phyloP scores from a whole-genome alignment of 306 rosid species.

The Prunus padus region DNA sequence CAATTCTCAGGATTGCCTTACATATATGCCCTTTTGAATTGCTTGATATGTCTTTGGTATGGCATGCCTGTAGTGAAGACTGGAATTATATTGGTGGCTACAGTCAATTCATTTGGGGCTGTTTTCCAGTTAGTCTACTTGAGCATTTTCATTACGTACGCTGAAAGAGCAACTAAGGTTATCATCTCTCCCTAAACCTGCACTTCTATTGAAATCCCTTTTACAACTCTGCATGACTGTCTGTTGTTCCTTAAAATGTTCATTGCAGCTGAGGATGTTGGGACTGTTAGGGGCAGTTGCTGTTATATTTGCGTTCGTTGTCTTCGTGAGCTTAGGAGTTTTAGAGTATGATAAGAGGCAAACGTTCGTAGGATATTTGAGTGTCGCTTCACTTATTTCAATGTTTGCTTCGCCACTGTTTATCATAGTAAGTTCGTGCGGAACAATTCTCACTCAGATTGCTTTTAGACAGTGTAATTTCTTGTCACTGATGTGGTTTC shows the following conservation, averaged over 20 bases:
- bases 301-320: slow-evolving; percentile 21
- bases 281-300: slow-evolving; percentile 28
- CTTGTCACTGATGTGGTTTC: background rate
- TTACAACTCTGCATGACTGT: background rate
- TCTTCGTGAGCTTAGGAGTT: slow-evolving; percentile 19
- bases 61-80: slow-evolving; percentile 27
- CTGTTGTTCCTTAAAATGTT: background rate
- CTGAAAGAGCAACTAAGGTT: slow-evolving; percentile 30
- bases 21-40: slow-evolving; percentile 36
- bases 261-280: slow-evolving; percentile 37
- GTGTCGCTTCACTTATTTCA: slow-evolving; percentile 39
- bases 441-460: background rate
- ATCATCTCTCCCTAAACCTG: background rate
- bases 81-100: slow-evolving; percentile 34
- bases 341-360: slow-evolving; percentile 25
- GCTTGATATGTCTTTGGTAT: slow-evolving; percentile 46
- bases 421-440: slow-evolving; percentile 31
- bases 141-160: slow-evolving; percentile 22
- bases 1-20: slow-evolving; percentile 47
- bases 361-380: slow-evolving; percentile 31
- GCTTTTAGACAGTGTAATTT: background rate
- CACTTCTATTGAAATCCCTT: background rate
- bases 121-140: slow-evolving; percentile 37
- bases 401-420: slow-evolving; percentile 49
- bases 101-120: slow-evolving; percentile 44